phyloP scores from a whole-genome alignment of 2,329 filamentous ascomycete species.

The Rhynchosporium graminicola region DNA sequence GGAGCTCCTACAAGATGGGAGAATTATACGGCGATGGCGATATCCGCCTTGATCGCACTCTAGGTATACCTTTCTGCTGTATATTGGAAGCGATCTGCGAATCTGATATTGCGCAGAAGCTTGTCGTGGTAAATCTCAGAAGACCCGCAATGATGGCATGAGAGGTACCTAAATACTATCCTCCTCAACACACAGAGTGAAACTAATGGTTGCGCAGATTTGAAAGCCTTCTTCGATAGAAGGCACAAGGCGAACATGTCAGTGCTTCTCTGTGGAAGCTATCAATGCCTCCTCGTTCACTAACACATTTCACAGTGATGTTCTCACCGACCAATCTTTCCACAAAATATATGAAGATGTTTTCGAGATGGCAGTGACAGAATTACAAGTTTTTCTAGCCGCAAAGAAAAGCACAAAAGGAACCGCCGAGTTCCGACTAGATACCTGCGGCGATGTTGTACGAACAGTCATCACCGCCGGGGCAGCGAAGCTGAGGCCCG shows the following conservation, averaged over 20 bases:
- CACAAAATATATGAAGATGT: conserved; percentile 79
- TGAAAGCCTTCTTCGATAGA: conserved; percentile 37
- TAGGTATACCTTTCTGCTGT: conserved; percentile 17
- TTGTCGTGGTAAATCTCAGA: conserved; percentile 8
- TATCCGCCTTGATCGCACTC: conserved; percentile 22
- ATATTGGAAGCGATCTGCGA: background rate
- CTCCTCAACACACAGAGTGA: background rate
- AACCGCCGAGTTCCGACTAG: conserved; percentile 58
- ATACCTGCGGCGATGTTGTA: conserved; percentile 69
- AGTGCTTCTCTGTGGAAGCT: background rate
- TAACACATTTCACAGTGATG: conserved; percentile 33
- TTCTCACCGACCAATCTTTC: conserved; percentile 74
- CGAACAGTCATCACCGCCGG: conserved; percentile 72
- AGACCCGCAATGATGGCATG: conserved; percentile 20
- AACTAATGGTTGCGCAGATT: conserved; percentile 28
- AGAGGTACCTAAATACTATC: conserved; percentile 19
- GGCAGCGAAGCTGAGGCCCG: conserved; percentile 66
- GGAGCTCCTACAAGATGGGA: conserved; percentile 3
- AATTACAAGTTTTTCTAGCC: conserved; percentile 65
- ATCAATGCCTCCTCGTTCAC: background rate
- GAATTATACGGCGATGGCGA: conserved; percentile 18
- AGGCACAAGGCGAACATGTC: conserved; percentile 37
- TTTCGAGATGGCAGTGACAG: conserved; percentile 67
- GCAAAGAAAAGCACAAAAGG: conserved; percentile 53
- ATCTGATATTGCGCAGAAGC: conserved; percentile 6